Conservation (phyloP, 805 yeast species). For the Candida palmyrensis region DNA sequence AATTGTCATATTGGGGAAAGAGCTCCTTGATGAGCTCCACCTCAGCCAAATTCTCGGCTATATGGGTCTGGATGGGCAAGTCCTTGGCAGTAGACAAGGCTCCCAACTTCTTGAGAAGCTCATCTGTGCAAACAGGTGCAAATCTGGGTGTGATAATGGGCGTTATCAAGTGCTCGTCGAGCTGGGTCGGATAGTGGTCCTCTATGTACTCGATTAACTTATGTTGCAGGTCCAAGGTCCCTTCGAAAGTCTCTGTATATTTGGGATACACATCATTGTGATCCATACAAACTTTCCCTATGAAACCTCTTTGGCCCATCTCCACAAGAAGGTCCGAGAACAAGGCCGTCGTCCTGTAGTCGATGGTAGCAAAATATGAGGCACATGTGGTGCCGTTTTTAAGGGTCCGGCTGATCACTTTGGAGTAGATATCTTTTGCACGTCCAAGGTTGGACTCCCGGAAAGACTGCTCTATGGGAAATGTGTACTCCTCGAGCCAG, state of each 20-base stretch:
- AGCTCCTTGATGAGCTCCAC: slow-evolving; percentile 64
- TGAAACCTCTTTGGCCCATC: slow-evolving; percentile 79
- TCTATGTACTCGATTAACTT: slow-evolving; percentile 36
- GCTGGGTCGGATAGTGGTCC: slow-evolving; percentile 49
- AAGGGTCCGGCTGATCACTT: slow-evolving; percentile 67
- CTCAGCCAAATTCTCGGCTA: slow-evolving; percentile 77
- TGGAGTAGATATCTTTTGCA: slow-evolving; percentile 61
- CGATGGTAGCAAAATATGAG: slow-evolving; percentile 86
- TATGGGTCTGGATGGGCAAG: slow-evolving; percentile 82
- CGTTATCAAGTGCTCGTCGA: slow-evolving; percentile 30
- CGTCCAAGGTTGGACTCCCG: slow-evolving; percentile 35
- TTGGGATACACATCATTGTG: slow-evolving; percentile 60
- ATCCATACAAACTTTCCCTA: slow-evolving; percentile 95
- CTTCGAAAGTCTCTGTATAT: slow-evolving; percentile 58
- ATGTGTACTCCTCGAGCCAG: slow-evolving; percentile 86
- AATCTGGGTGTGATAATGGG: slow-evolving; percentile 91
- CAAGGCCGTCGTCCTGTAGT: slow-evolving; percentile 65
- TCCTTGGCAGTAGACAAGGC: slow-evolving; percentile 40
- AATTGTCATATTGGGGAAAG: slow-evolving; percentile 66
- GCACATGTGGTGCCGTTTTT: slow-evolving; percentile 87
- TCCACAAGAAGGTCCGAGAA: slow-evolving; percentile 67
- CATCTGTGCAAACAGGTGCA: slow-evolving; percentile 79
- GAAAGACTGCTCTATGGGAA: slow-evolving; percentile 77
- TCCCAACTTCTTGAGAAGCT: slow-evolving; percentile 61
- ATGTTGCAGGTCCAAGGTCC: slow-evolving; percentile 49